phyloP scores from a whole-genome alignment of 495 filamentous ascomycete species.

The Aspergillus sparsus region DNA sequence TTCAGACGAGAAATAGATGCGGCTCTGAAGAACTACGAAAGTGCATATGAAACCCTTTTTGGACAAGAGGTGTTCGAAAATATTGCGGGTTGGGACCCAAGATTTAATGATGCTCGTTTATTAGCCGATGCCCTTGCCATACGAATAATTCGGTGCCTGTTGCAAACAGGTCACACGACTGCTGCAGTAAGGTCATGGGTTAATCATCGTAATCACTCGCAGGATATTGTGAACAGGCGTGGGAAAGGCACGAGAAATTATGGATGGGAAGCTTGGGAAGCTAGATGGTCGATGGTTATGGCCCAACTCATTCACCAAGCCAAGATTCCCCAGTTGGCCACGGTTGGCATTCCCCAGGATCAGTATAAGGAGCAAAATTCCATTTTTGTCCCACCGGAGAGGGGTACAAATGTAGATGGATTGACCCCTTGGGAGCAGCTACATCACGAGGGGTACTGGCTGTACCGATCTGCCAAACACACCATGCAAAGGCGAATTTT shows the following conservation, averaged over 20 bases:
- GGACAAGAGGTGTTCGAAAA: constrained; percentile 79
- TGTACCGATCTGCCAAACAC: constrained; percentile 67
- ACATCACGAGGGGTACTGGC: constrained; percentile 89
- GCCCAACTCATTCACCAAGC: constrained; percentile 71
- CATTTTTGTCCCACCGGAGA: constrained; percentile 67
- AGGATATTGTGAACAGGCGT: constrained; percentile 74
- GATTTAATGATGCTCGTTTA: constrained; percentile 83
- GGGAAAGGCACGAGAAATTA: constrained; percentile 82
- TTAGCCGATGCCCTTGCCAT: constrained; percentile 78
- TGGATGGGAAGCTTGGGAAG: constrained; percentile 86
- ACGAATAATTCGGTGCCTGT: constrained; percentile 73
- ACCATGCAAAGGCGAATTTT: constrained; percentile 57
- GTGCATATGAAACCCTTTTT: constrained; percentile 79
- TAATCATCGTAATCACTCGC: constrained; percentile 66
- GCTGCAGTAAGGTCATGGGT: constrained; percentile 76
- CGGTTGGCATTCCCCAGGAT: constrained; percentile 24
- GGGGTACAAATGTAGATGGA: constrained; percentile 62
- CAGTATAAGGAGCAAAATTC: constrained; percentile 29
- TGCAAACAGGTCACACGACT: constrained; percentile 74
- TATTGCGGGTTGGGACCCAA: constrained; percentile 80
- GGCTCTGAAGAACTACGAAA: constrained; percentile 77
- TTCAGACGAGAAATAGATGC: constrained; percentile 88
- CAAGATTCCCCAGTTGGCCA: constrained; percentile 44
- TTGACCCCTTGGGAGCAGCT: constrained; percentile 76
- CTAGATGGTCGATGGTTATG: constrained; percentile 80